Base-by-base conservation (phyloP, 1,284 basidiomycete species). In the Cryptococcus sp. region DNA sequence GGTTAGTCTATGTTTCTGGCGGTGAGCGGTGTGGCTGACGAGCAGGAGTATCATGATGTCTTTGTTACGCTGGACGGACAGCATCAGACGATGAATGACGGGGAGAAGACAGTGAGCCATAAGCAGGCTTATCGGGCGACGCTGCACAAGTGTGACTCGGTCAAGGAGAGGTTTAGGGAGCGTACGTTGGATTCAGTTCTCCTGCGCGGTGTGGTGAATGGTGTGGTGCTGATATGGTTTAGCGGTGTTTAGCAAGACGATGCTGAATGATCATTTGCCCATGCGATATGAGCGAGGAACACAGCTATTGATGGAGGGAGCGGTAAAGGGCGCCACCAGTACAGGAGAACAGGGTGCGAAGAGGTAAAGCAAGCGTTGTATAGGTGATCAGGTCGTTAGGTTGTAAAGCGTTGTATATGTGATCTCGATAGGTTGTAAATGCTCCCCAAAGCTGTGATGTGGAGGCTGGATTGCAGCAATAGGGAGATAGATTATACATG, bases 121-220 rank as follows among this genome's bases (percentile, higher is more conserved):
- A 58, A 61, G 43, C 58, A 74, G 43, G 76, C 75, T 3, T 65
- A 74, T 32, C 56, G 76, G 16, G 74, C 77, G 22, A 63, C 64
- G 18, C 58, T 78, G 21, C 61, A 75, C 3, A 65, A 69, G 38
- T 75, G 75, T 49, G 71, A 76, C 39, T 72, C 75, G 18, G 74
- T 78, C 5, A 68, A 72, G 50, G 73, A 73, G 51, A 54, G 76
- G 4, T 78, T 78, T 58, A 65, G 72, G 19, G 77, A 78, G 52
- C 75, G 75, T 48, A 55, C 75, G 58, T 76, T 6, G 19, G 18
- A 63, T 28, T 14, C n/a, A 35, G n/a, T 43, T 28, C 16, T n/a
- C n/a, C n/a, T n/a, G n/a, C n/a, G n/a, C n/a, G n/a, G n/a, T n/a
- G n/a, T n/a, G n/a, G n/a, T n/a, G 31, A 36, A 36, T 4, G 5